Conservation (phyloP, 257 asterid genomes). For the Jasminum sambac region DNA sequence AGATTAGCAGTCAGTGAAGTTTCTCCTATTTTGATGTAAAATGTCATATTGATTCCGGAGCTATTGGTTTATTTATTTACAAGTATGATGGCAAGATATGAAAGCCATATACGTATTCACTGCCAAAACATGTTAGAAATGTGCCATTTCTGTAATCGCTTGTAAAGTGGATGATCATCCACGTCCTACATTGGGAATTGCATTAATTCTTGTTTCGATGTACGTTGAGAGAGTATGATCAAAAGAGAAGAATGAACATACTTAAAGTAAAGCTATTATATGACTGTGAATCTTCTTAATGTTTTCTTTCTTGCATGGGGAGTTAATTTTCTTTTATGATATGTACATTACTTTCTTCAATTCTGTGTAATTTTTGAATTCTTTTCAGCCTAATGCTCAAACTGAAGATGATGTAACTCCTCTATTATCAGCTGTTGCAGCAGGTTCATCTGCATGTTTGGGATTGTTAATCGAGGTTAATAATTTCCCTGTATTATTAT, state of each 20-base stretch:
- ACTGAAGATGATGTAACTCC: slow-evolving; percentile 90
- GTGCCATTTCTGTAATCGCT: neutral
- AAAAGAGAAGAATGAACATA: neutral
- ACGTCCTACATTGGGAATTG: neutral
- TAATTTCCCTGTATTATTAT: slow-evolving; percentile 1
- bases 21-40: neutral
- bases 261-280: neutral
- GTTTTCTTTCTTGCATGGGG: slow-evolving; percentile 13
- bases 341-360: neutral
- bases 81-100: neutral
- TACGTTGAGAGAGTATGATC: neutral
- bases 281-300: neutral
- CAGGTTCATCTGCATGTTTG: slow-evolving; percentile 76
- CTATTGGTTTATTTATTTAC: neutral
- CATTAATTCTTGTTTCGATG: neutral
- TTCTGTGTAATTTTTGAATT: neutral
- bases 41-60: neutral
- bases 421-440: slow-evolving; percentile 88
- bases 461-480: slow-evolving; percentile 76
- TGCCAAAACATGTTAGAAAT: neutral
- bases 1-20: neutral
- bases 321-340: slow-evolving; percentile 3
- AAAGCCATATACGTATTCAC: neutral
- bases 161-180: neutral
- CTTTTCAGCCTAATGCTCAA: slow-evolving; percentile 77